Percentiles rank a stretch among this genome's conserved stretches.
Evolutionary conservation across 192 early-diverging fungal species (phyloP).

Genomic region (Dissophora ornata): DNA sequence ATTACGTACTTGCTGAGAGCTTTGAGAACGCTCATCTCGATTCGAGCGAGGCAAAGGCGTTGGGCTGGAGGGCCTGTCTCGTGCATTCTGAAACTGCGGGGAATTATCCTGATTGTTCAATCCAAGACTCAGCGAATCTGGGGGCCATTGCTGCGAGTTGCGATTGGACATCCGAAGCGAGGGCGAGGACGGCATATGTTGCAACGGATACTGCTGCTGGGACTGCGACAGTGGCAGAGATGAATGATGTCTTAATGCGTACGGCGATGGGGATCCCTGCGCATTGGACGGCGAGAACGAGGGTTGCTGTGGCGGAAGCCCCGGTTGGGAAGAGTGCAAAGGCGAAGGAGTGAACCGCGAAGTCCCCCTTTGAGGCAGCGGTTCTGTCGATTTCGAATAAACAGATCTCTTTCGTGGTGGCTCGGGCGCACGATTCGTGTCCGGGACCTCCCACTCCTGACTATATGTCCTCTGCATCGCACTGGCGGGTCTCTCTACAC

Average conservation of each 20-base stretch:
- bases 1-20: background rate
- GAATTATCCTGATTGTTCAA: background rate
- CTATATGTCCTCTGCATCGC: conserved; percentile 39
- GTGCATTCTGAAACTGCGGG: no score
- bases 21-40: background rate
- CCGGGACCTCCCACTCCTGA: conserved; percentile 34
- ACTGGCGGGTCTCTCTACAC: conserved; percentile 40
- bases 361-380: background rate
- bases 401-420: conserved; percentile 24
- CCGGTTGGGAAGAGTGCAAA: conserved; percentile 6
- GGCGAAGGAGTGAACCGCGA: no score
- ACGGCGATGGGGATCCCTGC: background rate
- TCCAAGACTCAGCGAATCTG: background rate
- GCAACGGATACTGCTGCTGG: conserved; percentile 2
- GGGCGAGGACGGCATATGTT: background rate
- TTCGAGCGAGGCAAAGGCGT: background rate
- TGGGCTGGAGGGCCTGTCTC: background rate
- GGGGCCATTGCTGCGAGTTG: conserved; percentile 7
- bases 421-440: conserved; percentile 15
- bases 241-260: conserved; percentile 3
- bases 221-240: conserved; percentile 15
- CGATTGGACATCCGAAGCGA: background rate
- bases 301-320: conserved; percentile 24
- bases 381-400: conserved; percentile 1
- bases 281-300: conserved; percentile 27